A percentile compares a stretch with the other conserved stretches of the same genome.
phyloP scores from a whole-genome alignment of 1,284 basidiomycete species.

The Trichosporon sp. region DNA sequence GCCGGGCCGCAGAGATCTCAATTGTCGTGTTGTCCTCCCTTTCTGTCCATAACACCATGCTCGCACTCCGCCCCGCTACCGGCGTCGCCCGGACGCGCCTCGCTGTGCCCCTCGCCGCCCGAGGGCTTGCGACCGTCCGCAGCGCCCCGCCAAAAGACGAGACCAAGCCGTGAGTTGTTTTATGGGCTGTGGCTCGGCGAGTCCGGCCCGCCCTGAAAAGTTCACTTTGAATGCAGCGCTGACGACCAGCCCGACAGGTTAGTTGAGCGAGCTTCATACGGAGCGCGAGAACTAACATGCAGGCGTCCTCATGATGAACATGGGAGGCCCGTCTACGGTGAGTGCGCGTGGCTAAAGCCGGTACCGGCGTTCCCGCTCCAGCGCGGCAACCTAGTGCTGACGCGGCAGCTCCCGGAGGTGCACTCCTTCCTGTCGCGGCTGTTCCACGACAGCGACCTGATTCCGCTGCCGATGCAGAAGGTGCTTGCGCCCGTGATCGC shows the following conservation, averaged over 20 bases:
- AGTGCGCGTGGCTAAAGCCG: conserved; percentile 31
- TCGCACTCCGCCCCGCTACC: background rate
- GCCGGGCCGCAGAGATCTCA: background rate
- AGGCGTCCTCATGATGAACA: conserved; percentile 97
- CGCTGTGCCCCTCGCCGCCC: background rate
- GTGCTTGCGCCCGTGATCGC: conserved; percentile 86
- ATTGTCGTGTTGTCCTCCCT: background rate
- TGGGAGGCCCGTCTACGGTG: conserved; percentile 94
- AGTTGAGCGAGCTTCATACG: background rate
- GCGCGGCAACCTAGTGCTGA: background rate
- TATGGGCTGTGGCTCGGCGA: no score
- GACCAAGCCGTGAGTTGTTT: conserved; percentile 2
- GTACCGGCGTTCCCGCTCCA: background rate
- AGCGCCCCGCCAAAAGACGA: conserved; percentile 6
- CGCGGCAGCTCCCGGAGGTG: conserved; percentile 70
- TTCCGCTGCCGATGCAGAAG: conserved; percentile 89
- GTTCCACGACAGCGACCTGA: conserved; percentile 92
- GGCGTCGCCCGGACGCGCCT: background rate
- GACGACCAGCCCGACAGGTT: conserved; percentile 2
- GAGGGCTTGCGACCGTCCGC: background rate
- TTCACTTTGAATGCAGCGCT: background rate
- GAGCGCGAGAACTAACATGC: background rate
- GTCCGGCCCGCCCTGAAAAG: background rate
- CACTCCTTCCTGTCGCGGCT: conserved; percentile 87
- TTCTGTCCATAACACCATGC: background rate